Percentiles rank a stretch among this genome's conserved stretches.
phyloP scores from a whole-genome alignment of 768 basidiomycete genomes.

The Tubosaeta sp. region DNA sequence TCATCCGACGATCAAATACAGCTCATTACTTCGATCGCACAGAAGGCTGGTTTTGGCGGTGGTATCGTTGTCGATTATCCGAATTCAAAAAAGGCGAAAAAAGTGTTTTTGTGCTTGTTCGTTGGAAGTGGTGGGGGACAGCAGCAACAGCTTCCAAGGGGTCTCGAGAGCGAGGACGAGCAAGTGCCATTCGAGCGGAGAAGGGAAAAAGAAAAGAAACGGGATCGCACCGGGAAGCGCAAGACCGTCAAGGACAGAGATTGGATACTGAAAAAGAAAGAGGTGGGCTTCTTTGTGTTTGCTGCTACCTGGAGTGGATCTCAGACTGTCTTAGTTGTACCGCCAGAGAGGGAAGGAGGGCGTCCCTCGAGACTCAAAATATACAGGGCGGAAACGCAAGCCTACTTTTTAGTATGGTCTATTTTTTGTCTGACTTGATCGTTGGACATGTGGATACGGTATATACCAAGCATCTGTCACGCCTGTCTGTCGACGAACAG shows the following conservation, averaged over 20 bases:
- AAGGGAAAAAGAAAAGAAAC: conserved; percentile 59
- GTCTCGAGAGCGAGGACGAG: conserved; percentile 66
- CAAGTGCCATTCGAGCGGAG: conserved; percentile 73
- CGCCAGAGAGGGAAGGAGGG: conserved; percentile 79
- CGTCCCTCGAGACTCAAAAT: conserved; percentile 84
- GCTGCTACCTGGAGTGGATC: conserved; percentile 1
- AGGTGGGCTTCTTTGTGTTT: conserved; percentile 44
- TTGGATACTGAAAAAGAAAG: conserved; percentile 97
- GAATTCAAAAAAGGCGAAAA: conserved; percentile 92
- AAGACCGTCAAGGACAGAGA: conserved; percentile 73
- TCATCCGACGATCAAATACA: conserved; percentile 96
- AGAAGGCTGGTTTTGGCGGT: conserved; percentile 94
- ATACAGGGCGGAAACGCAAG: conserved; percentile 86
- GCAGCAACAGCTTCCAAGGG: conserved; percentile 68
- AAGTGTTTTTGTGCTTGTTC: conserved; percentile 90
- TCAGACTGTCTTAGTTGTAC: conserved; percentile 51
- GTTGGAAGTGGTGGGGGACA: conserved; percentile 72
- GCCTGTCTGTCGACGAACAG: conserved; percentile 32
- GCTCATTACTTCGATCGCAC: conserved; percentile 88
- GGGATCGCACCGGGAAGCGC: conserved; percentile 61
- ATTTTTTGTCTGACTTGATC: not conserved
- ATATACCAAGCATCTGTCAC: conserved; percentile 18
- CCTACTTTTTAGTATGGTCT: conserved; percentile 59
- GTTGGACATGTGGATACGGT: conserved; percentile 1
- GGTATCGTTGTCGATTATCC: conserved; percentile 97